phyloP scores from a whole-genome alignment of 106 monocot genomes.

The Gastrodia elata region DNA sequence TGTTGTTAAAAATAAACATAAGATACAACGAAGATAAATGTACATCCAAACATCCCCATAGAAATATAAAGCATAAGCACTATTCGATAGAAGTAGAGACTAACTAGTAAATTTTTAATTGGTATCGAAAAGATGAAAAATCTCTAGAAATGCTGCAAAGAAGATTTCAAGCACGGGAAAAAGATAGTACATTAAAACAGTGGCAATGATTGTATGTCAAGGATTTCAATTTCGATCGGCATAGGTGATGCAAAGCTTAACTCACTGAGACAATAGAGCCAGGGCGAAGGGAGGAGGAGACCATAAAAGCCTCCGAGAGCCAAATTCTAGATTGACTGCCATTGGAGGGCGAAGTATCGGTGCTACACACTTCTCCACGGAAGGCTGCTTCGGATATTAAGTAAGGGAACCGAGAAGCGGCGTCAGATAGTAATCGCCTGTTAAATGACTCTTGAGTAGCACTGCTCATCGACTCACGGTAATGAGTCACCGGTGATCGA shows the following conservation, averaged over 20 bases:
- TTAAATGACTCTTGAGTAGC: conserved; percentile 5
- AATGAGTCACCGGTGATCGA: conserved; percentile 8
- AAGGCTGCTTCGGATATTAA: conserved; percentile 43
- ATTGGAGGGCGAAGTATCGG: conserved; percentile 18
- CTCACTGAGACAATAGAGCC: conserved; percentile 60
- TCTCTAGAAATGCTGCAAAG: not conserved
- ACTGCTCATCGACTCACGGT: not conserved
- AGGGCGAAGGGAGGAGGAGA: conserved; percentile 33
- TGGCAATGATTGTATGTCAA: not conserved
- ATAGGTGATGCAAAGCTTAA: not conserved
- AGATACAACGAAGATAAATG: no score
- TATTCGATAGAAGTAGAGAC: not conserved
- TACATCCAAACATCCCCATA: no score
- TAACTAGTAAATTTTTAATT: not conserved
- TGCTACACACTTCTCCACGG: conserved; percentile 26
- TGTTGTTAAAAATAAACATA: no score
- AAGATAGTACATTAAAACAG: not conserved
- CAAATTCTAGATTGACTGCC: conserved; percentile 44
- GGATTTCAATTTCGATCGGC: not conserved
- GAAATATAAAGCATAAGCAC: not conserved
- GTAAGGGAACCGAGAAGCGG: conserved; percentile 34
- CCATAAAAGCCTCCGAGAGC: conserved; percentile 60
- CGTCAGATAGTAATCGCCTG: conserved; percentile 18
- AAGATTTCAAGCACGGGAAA: not conserved
- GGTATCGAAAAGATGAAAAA: not conserved